Evolutionary conservation across 129 eudicot species (phyloP), one percentile per base, ranked within the genome.

Genomic region (Helichrysum umbraculigerum): DNA sequence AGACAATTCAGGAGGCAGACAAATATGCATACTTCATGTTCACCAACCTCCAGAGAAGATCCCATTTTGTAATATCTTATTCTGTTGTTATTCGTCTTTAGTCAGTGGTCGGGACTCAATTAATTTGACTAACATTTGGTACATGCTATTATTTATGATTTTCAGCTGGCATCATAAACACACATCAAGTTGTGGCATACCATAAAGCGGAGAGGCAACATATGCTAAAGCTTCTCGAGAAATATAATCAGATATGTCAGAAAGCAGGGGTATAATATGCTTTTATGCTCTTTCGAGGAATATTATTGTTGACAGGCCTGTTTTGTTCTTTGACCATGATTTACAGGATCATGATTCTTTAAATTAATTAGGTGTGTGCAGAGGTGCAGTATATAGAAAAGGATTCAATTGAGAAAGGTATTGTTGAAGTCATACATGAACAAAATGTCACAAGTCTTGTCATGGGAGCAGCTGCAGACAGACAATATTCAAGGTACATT

Each of bases 391-490:
- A 72, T 54, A 75, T 85, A 74, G 98, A 90, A 78, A 87, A 57
- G 86, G 84, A 88, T 66, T 88, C 90, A 9, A 68, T 93, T 15
- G 96, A 87, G 85, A 85, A 90, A 85, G 96, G 98, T 12, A 83
- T 93, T 63, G 91, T 90, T 68, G 89, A 88, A 60, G 89, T 93
- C 77, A 76, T 93, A 68, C 42, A 67, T 42, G 73, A 83, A 72
- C 81, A 93, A 71, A 83, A 81, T 71, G 90, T 93, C 72, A 81
- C 72, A 81, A 87, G 77, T 77, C 96, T 93, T 82, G 97, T 90
- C 33, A 90, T 93, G 96, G 98, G 98, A 74, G 97, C 92, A 72
- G 96, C 98, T 58, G 91, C 96, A 7, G 87, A 85, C 74, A 87
- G 54, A 69, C 83, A 71, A 30, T 90, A 83, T 82, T 87, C 93